These are phyloP conservation scores for Zea mays DNA, from an alignment of 176 grass and related monocot species.

Conservation along the genomic window DNA sequence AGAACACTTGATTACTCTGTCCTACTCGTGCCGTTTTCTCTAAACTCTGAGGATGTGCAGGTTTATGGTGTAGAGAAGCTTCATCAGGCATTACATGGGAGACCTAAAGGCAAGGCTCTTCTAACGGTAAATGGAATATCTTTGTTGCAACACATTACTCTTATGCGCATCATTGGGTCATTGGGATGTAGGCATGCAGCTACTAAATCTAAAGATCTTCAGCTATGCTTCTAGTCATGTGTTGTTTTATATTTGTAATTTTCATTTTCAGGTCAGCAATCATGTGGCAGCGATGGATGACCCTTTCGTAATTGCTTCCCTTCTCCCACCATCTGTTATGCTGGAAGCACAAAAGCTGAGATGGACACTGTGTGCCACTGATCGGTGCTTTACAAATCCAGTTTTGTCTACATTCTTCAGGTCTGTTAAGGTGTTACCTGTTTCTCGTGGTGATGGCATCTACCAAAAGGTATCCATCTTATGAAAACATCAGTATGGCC, in stretches of 20 bases:
- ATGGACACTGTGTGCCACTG: slow-evolving; percentile 93
- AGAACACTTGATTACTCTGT: slow-evolving; percentile 11
- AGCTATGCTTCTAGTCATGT: background rate
- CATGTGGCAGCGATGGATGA: slow-evolving; percentile 95
- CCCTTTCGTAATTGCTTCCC: slow-evolving; percentile 82
- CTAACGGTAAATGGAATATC: slow-evolving; percentile 52
- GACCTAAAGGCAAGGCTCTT: slow-evolving; percentile 74
- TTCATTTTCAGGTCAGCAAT: slow-evolving; percentile 76
- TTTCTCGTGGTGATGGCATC: slow-evolving; percentile 86
- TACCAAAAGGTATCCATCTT: slow-evolving; percentile 77
- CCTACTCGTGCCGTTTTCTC: slow-evolving; percentile 19
- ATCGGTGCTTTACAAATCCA: slow-evolving; percentile 91
- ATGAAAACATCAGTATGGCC: background rate
- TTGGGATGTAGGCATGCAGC: background rate
- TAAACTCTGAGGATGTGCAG: slow-evolving; percentile 50
- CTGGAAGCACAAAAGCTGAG: slow-evolving; percentile 76
- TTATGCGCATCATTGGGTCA: background rate
- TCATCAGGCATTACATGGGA: slow-evolving; percentile 67
- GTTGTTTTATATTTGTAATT: slow-evolving; percentile 29
- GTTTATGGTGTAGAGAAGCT: slow-evolving; percentile 93
- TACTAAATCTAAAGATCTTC: background rate
- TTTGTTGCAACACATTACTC: background rate
- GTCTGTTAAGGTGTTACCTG: slow-evolving; percentile 89
- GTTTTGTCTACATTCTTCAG: slow-evolving; percentile 78
- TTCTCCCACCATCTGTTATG: slow-evolving; percentile 77